Evolutionary conservation across 352 stramenopile species (phyloP).

Genomic region (Pythium myriotylum): DNA sequence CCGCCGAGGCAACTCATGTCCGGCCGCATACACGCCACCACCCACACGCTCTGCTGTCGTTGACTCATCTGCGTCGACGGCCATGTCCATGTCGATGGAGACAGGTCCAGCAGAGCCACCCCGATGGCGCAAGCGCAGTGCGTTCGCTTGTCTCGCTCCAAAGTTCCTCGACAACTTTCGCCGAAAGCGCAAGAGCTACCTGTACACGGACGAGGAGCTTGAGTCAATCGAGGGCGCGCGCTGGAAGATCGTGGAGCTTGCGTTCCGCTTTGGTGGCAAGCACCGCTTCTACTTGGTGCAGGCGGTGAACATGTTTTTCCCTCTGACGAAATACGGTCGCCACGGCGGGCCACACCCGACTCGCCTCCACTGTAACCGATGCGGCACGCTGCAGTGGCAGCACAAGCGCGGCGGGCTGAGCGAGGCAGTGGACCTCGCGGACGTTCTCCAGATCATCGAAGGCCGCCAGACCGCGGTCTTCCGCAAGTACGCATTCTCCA

Average conservation of each 20-base stretch:
- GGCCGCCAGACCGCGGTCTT: constrained; percentile 78
- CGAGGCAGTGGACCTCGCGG: constrained; percentile 69
- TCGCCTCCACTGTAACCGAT: constrained; percentile 79
- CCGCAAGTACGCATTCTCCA: constrained; percentile 62
- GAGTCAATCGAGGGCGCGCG: constrained; percentile 76
- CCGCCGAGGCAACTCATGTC: constrained; percentile 71
- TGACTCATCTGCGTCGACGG: constrained; percentile 3
- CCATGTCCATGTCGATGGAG: background rate
- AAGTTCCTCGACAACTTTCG: constrained; percentile 67
- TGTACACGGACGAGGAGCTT: constrained; percentile 82
- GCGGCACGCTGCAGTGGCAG: constrained; percentile 83
- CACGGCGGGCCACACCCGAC: constrained; percentile 71
- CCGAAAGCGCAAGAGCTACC: constrained; percentile 69
- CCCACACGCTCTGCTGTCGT: background rate
- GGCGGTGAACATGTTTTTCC: constrained; percentile 87
- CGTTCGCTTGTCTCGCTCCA: constrained; percentile 60
- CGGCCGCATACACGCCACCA: constrained; percentile 33
- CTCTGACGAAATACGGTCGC: constrained; percentile 79
- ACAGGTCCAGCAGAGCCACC: constrained; percentile 2
- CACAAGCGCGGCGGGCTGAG: constrained; percentile 81
- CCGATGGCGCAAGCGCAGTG: constrained; percentile 49
- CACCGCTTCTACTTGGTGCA: constrained; percentile 87
- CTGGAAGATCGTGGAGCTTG: constrained; percentile 88
- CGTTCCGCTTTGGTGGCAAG: constrained; percentile 84
- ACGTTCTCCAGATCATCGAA: constrained; percentile 69